Base-by-base conservation (phyloP, 2,329 filamentous ascomycete genomes). In the Phaeophleospora eucalypticola region DNA sequence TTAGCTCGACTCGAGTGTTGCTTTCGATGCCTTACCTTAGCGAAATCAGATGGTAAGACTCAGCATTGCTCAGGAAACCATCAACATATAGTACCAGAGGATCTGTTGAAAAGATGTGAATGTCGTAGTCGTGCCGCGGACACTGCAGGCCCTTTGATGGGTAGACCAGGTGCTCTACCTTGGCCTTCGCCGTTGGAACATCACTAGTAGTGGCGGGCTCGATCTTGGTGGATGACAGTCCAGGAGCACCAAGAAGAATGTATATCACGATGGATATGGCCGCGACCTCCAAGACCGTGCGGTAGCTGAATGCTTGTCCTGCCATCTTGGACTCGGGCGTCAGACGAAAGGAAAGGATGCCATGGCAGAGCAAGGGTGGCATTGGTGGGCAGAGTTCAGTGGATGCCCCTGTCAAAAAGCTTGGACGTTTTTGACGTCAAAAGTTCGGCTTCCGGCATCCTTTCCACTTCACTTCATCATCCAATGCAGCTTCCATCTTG, bases 61-160 rank as follows among this genome's bases (percentile, higher is more conserved):
- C 56, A 2, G 3, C 14, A 3, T 35, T 27, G 17, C 47, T 49
- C 14, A 56, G 36, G 29, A 58, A 55, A 12, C 41, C 41, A 4
- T 57, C 76, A 38, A 83, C 73, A 60, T 82, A 82, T 14, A 82
- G 68, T 4, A 83, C 68, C 50, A 83, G 61, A 2, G 80, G 80
- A 36, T 74, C 71, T 14, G 72, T 65, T 15, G 71, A 75, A 42
- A 81, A 68, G 4, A 83, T 65, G 54, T 78, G 74, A 1, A 75
- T 59, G 29, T 59, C 58, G 45, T 70, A 71, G 3, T 50, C 49
- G 58, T 73, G 68, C 29, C 58, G 52, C 4, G 54, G 48, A 55
- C 73, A 76, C 32, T 52, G 41, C 20, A 75, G 47, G n/a, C 62
- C 58, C 17, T 50, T 48, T 14, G 67, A 64, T 2, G 72, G 71